Base-by-base conservation (phyloP, 73 alveolate genomes). In the Effrenium voratum region DNA sequence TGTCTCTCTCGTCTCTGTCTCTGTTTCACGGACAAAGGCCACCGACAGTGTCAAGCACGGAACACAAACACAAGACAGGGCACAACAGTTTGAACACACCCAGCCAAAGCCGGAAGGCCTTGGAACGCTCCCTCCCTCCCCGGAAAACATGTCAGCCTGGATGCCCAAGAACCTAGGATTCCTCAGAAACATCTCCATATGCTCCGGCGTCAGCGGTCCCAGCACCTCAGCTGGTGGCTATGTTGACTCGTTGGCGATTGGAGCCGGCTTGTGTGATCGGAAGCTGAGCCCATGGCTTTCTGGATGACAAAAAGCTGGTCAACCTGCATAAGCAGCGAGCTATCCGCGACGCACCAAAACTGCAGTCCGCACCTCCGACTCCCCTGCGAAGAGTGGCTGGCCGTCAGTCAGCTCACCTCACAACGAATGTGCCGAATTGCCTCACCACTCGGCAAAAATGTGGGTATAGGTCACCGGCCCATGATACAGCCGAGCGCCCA, bases 401-500 rank as follows among this genome's bases (percentile, higher is more conserved):
- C 99, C 99, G 82, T 99, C 99, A 4, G 99, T 99, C 83, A 99
- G 98, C 98, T 99, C 99, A 40, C 99, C 99, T 99, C 49, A 16
- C 16, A 57, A 57, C 28, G 16, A 22, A 22, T 57, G 72, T 30
- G 28, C 28, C 72, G 72, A 57, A 57, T 22, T 22, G 72, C n/a
- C 72, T 22, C 16, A 30, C 28, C n/a, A n/a, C n/a, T n/a, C 72
- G 28, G n/a, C n/a, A n/a, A n/a, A 13, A 16, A 30, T 63, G 43
- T 8, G 30, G 36, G 77, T 52, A 8, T 26, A 66, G 79, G 79
- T 28, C 46, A 46, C 81, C 40, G 46, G 73, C 97, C 97, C 99
- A 99, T 99, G 84, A 99, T 99, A 92, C 99, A 99, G 66, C 99
- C 99, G 41, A 99, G 99, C 40, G 99, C 99, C 99, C 99, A 99